Base-by-base conservation (phyloP, 108 stramenopile species). In the Skeletonema menzelii region DNA sequence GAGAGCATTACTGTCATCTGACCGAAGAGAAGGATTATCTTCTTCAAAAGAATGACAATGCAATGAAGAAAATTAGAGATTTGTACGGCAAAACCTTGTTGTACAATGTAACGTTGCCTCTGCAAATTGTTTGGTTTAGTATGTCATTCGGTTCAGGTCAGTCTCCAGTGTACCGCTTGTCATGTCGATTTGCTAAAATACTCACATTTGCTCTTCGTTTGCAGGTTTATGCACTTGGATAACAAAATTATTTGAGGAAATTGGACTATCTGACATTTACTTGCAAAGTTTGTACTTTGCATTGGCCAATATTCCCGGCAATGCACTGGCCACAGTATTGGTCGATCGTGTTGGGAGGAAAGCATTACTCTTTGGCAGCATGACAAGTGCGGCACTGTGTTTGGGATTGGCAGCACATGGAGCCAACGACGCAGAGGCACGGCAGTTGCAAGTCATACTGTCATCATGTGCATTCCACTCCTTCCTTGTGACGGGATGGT, bases 221-320 rank as follows among this genome's bases (percentile, higher is more conserved):
- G 40, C 14, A 42, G 70, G 70, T 17, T 31, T 66, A n/a, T 72
- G 64, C 34, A 30, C 60, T 5, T 72, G 70, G 70, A 72, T 72
- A 8, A 56, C 65, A 15, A 72, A 32, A 31, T 17, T 65, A 5
- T 65, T 65, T 17, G 59, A 69, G n/a, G 28, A 28, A 19, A 57
- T 58, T 26, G 64, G 56, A n/a, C 46, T 65, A 14, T 27, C 55
- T 15, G 57, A 65, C 10, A 57, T 65, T 5, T 65, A 65, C 56
- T 46, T 65, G 22, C 64, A 65, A 22, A 58, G 56, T 58, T 57
- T 65, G 26, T 56, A 56, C 56, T 65, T 65, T 65, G 64, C 64
- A 27, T 26, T 65, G 3, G 46, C 64, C 14, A 65, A 65, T 53
- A 15, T 65, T 7, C 64, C 64, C 15, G 64, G 64, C 10, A 65